Conservation (phyloP, 805 yeast species). For the Kluyveromyces siamensis region DNA sequence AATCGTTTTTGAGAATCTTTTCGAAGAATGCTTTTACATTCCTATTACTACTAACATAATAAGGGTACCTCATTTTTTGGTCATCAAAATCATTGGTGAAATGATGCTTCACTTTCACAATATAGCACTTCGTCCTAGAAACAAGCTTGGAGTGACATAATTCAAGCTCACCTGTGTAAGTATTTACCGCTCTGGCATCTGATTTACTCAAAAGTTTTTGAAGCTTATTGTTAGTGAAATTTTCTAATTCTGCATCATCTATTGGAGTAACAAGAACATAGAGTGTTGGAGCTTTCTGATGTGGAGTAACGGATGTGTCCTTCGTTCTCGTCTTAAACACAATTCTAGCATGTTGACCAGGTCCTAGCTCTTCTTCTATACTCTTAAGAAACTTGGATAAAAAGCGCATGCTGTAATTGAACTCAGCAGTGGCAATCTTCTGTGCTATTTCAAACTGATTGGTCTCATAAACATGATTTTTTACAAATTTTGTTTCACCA, state of each 20-base stretch:
- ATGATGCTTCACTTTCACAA: background rate
- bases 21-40: conserved; percentile 39
- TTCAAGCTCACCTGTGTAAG: background rate
- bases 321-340: conserved; percentile 15
- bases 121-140: background rate
- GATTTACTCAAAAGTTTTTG: conserved; percentile 7
- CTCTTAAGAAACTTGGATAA: conserved; percentile 38
- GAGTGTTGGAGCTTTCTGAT: conserved; percentile 20
- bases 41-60: conserved; percentile 20
- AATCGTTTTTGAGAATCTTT: conserved; percentile 23
- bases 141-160: background rate
- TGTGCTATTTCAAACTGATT: conserved; percentile 18
- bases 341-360: conserved; percentile 30
- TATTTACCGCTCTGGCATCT: background rate
- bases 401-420: conserved; percentile 47
- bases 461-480: conserved; percentile 10
- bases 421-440: conserved; percentile 57
- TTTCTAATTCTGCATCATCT: conserved; percentile 18
- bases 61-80: background rate
- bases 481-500: conserved; percentile 17
- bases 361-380: conserved; percentile 25
- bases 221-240: conserved; percentile 10
- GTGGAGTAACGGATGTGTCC: background rate
- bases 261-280: conserved; percentile 29
- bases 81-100: background rate